phyloP scores from a whole-genome alignment of 2,329 filamentous ascomycete genomes.

The Calonectria multiphialidica region DNA sequence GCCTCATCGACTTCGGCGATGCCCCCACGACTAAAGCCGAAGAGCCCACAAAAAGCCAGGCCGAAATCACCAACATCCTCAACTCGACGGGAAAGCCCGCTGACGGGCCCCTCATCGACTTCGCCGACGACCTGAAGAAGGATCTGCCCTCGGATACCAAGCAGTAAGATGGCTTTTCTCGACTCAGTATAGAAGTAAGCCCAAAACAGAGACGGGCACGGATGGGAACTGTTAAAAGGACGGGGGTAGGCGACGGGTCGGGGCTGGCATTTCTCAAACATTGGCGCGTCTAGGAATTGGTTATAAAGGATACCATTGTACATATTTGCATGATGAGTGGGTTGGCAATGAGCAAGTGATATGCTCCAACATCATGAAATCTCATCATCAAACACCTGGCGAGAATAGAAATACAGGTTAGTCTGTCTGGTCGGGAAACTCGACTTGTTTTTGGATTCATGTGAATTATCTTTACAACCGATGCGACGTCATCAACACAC shows the following conservation, averaged over 20 bases:
- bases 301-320: slow-evolving; percentile 43
- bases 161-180: slow-evolving; percentile 35
- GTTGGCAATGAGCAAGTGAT: slow-evolving; percentile 39
- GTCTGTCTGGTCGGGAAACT: slow-evolving; percentile 20
- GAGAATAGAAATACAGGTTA: slow-evolving; percentile 28
- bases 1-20: slow-evolving; percentile 71
- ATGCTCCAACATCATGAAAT: slow-evolving; percentile 42
- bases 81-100: slow-evolving; percentile 60
- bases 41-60: slow-evolving; percentile 25
- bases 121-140: slow-evolving; percentile 66
- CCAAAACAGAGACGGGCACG: slow-evolving; percentile 20
- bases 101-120: slow-evolving; percentile 67
- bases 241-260: slow-evolving; percentile 26
- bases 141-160: slow-evolving; percentile 53
- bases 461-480: slow-evolving; percentile 32
- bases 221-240: slow-evolving; percentile 33
- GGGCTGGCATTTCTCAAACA: slow-evolving; percentile 40
- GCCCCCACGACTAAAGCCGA: slow-evolving; percentile 12
- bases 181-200: slow-evolving; percentile 29
- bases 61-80: slow-evolving; percentile 60
- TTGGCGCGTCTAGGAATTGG: slow-evolving; percentile 41
- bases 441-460: slow-evolving; percentile 30
- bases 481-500: slow-evolving; percentile 31
- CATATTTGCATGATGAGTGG: slow-evolving; percentile 38
- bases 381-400: slow-evolving; percentile 18